phyloP scores from a whole-genome alignment of 495 filamentous ascomycete species.

The Penicillium maclennaniae region DNA sequence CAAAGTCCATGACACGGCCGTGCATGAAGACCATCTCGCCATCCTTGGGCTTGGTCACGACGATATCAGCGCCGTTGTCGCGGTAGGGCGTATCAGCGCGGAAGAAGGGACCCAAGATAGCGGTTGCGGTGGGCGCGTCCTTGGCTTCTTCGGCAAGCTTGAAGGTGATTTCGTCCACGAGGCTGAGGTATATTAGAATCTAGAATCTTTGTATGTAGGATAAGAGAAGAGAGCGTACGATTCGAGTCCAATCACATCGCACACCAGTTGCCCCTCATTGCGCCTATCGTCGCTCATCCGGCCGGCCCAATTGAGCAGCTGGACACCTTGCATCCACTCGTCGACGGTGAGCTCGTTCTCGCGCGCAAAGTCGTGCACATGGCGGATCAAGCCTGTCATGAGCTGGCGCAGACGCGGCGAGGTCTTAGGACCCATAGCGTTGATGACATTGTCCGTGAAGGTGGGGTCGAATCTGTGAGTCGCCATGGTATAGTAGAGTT shows the following conservation, averaged over 20 bases:
- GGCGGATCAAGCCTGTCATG: slow-evolving; percentile 40
- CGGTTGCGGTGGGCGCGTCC: slow-evolving; percentile 60
- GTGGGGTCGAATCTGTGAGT: slow-evolving; percentile 49
- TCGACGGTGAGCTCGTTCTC: slow-evolving; percentile 48
- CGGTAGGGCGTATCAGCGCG: slow-evolving; percentile 61
- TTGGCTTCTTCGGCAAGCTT: slow-evolving; percentile 50
- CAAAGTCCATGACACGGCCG: slow-evolving; percentile 56
- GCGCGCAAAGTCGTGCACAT: slow-evolving; percentile 47
- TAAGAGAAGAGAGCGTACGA: slow-evolving; percentile 42
- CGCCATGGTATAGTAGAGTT: slow-evolving; percentile 24
- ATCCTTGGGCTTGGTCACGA: slow-evolving; percentile 49
- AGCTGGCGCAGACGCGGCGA: slow-evolving; percentile 49
- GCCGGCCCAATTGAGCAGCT: slow-evolving; percentile 68
- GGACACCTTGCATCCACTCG: slow-evolving; percentile 45
- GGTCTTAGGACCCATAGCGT: slow-evolving; percentile 65
- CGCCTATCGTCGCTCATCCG: slow-evolving; percentile 66
- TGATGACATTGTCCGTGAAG: slow-evolving; percentile 67
- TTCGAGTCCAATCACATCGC: slow-evolving; percentile 70
- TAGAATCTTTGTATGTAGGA: too few species aligned
- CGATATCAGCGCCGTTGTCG: slow-evolving; percentile 63
- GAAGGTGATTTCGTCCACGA: slow-evolving; percentile 76
- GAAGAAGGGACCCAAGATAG: slow-evolving; percentile 77
- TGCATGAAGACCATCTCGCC: slow-evolving; percentile 59
- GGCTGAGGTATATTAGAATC: slow-evolving; percentile 22
- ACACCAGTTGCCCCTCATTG: slow-evolving; percentile 69